Conservation (phyloP, 2,329 filamentous ascomycete genomes). For the Teratosphaeria pseudoeucalypti region DNA sequence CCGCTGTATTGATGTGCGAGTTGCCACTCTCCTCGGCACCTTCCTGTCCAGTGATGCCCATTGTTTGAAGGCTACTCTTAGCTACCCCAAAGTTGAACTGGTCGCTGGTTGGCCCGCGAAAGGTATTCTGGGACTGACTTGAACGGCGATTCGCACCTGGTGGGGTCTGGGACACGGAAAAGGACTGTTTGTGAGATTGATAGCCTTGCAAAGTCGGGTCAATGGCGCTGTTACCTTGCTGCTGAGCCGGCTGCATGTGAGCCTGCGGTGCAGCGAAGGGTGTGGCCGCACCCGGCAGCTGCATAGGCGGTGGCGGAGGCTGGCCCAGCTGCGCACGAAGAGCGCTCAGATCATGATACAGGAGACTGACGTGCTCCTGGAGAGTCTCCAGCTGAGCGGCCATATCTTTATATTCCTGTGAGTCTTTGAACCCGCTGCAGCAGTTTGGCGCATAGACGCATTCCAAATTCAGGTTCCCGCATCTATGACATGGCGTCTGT, state of each 20-base stretch:
- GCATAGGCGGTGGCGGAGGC: slow-evolving; percentile 13
- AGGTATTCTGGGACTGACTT: slow-evolving; percentile 42
- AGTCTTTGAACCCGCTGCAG: slow-evolving; percentile 80
- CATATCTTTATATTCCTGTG: slow-evolving; percentile 82
- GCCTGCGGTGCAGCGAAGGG: not conserved
- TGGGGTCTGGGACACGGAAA: slow-evolving; percentile 10
- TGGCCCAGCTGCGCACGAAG: slow-evolving; percentile 45
- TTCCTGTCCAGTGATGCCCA: slow-evolving; percentile 65
- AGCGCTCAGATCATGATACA: slow-evolving; percentile 61
- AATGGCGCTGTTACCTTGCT: slow-evolving; percentile 19
- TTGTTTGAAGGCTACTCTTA: slow-evolving; percentile 74
- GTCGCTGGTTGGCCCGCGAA: slow-evolving; percentile 76
- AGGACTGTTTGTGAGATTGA: slow-evolving; percentile 7
- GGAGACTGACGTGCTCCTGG: slow-evolving; percentile 72
- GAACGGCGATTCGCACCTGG: slow-evolving; percentile 7
- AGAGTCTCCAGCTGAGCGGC: slow-evolving; percentile 60
- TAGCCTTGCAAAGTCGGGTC: slow-evolving; percentile 26
- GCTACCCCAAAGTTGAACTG: slow-evolving; percentile 80
- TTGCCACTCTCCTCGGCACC: slow-evolving; percentile 45
- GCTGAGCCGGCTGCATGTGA: slow-evolving; percentile 2
- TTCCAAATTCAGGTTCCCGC: slow-evolving; percentile 53
- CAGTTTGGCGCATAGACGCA: slow-evolving; percentile 58
- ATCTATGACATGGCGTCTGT: slow-evolving; percentile 53
- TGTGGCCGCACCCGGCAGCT: slow-evolving; percentile 4
- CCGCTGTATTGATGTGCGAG: slow-evolving; percentile 7